phyloP scores from a whole-genome alignment of 805 yeast species.

The Hyphopichia homilentoma region DNA sequence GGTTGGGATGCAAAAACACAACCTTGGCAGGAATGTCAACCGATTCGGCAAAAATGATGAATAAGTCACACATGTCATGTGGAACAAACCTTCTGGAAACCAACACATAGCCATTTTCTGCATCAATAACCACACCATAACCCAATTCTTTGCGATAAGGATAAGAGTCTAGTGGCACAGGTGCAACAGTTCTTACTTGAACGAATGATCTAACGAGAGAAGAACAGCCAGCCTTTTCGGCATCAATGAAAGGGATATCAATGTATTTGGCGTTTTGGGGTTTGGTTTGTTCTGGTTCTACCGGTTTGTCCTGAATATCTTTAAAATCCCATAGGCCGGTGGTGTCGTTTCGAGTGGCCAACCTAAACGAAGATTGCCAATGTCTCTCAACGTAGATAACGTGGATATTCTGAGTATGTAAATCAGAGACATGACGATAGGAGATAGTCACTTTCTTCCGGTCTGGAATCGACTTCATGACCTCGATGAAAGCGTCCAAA shows the following conservation, averaged over 20 bases:
- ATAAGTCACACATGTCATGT: conserved; percentile 74
- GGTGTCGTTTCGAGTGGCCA: conserved; percentile 58
- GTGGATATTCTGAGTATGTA: conserved; percentile 68
- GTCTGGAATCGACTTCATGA: conserved; percentile 77
- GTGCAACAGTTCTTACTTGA: conserved; percentile 59
- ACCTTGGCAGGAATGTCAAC: conserved; percentile 77
- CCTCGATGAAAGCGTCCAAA: conserved; percentile 71
- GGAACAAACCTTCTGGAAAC: conserved; percentile 79
- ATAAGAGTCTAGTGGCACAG: conserved; percentile 73
- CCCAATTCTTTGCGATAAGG: conserved; percentile 59
- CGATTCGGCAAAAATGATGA: conserved; percentile 81
- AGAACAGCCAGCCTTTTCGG: conserved; percentile 42
- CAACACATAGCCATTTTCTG: conserved; percentile 72
- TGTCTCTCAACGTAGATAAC: conserved; percentile 77
- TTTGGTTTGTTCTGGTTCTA: conserved; percentile 47
- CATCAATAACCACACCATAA: conserved; percentile 79
- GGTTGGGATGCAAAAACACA: conserved; percentile 80
- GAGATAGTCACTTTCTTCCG: conserved; percentile 63
- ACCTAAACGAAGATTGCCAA: conserved; percentile 70
- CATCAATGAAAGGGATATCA: conserved; percentile 59
- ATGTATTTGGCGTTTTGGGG: conserved; percentile 68
- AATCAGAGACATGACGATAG: conserved; percentile 75
- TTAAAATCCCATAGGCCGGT: conserved; percentile 57
- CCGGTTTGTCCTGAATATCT: conserved; percentile 54
- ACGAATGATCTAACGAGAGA: conserved; percentile 66